Evolutionary conservation across 345 rosid species (phyloP), one percentile per base, ranked within the genome.

Genomic region (Gossypium arboreum): DNA sequence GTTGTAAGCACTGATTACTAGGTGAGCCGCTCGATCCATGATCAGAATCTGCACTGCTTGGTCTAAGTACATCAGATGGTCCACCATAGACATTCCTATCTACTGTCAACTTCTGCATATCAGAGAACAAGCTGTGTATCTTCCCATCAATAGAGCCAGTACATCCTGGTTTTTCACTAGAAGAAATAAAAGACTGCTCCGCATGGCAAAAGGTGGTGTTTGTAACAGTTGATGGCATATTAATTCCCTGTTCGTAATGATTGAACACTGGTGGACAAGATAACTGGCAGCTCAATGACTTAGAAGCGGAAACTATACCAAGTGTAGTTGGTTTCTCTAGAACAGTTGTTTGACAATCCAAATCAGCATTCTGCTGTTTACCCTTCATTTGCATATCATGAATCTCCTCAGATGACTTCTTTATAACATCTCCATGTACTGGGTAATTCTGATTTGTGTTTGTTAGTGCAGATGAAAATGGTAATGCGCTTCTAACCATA

Each of bases 401-500:
- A 50, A n/a, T 62, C 47, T 77, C 84, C 65, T 84, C 94, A 58
- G 79, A 20, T 70, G 83, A 78, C 80, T 74, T 85, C 80, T 83
- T 84, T 70, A 65, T 76, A 44, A 34, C 22, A 72, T 80, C 81
- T 58, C 27, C 78, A 51, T 81, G 82, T 69, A 82, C 56, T 41
- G 73, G 48, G 79, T 78, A 65, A 12, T 71, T 83, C 79, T 85
- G 79, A 72, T 77, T 74, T 54, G 89, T 68, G 62, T 77, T 79
- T 73, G 81, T 78, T 76, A 83, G 84, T 47, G 89, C 85, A 12
- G 89, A 75, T 12, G 88, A 76, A 73, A 82, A 78, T 27, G 84
- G 79, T 78, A 78, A 70, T 17, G 83, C 73, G 55, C 75, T 48
- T 66, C 77, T 66, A 72, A 9, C 55, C 15, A 76, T 68, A 58